A percentile compares a stretch with the other conserved stretches of the same genome.
phyloP scores from a whole-genome alignment of 208 protist genomes.

The Trypanosoma scelopori region DNA sequence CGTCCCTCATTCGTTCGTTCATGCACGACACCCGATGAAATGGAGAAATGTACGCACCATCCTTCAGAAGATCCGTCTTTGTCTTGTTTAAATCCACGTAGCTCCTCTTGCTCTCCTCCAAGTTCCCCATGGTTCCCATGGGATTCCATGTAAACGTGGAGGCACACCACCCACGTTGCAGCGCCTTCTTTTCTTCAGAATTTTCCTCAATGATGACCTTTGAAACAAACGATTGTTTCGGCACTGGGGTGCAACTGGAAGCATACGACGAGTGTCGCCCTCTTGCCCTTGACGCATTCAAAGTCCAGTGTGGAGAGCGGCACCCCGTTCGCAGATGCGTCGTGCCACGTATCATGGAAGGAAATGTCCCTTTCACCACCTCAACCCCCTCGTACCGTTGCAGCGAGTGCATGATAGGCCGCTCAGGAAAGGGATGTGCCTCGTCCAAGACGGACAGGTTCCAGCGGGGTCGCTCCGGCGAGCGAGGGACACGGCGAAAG shows the following conservation, averaged over 20 bases:
- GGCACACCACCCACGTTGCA: slow-evolving; percentile 43
- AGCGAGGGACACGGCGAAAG: slow-evolving; percentile 33
- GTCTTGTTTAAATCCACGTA: slow-evolving; percentile 39
- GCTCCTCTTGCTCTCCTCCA: slow-evolving; percentile 10
- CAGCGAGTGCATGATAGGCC: slow-evolving; percentile 49
- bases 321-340: slow-evolving; percentile 32
- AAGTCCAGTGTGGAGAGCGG: slow-evolving; percentile 20
- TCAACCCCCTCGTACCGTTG: slow-evolving; percentile 62
- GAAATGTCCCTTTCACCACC: slow-evolving; percentile 47
- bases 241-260: too few relatives aligned
- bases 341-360: slow-evolving; percentile 46
- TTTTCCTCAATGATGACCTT: slow-evolving; percentile 43
- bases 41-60: slow-evolving; percentile 46
- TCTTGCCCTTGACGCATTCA: slow-evolving; percentile 2
- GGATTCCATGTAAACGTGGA: slow-evolving; percentile 18
- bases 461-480: slow-evolving; percentile 45
- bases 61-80: slow-evolving; percentile 11
- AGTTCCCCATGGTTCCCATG: background rate
- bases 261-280: slow-evolving; percentile 7
- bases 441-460: slow-evolving; percentile 67
- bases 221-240: slow-evolving; percentile 45
- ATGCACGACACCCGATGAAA: slow-evolving; percentile 32
- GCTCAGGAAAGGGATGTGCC: slow-evolving; percentile 76
- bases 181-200: slow-evolving; percentile 31
- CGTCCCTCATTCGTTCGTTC: slow-evolving; percentile 26